A percentile compares a stretch with the other conserved stretches of the same genome.
phyloP scores from a whole-genome alignment of 2,329 filamentous ascomycete species.

The Botrytis fabae region DNA sequence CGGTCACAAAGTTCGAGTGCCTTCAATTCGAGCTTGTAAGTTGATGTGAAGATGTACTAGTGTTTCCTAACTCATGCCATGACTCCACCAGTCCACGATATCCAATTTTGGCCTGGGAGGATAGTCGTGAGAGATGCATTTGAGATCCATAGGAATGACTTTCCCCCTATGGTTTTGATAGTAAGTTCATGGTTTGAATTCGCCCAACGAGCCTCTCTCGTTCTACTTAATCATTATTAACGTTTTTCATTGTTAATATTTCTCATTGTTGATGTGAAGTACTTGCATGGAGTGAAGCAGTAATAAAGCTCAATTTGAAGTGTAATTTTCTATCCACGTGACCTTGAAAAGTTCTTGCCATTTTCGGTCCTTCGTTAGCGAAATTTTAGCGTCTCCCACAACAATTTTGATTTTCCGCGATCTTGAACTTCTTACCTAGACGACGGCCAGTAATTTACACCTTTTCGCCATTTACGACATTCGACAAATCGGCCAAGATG shows the following conservation, averaged over 20 bases:
- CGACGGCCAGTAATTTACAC: slow-evolving; percentile 24
- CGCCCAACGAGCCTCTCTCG: not conserved
- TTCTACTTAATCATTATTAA: not conserved
- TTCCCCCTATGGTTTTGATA: not conserved
- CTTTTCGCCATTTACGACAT: slow-evolving; percentile 25
- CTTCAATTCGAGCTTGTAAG: not conserved
- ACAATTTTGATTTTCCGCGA: slow-evolving; percentile 25
- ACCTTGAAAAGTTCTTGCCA: slow-evolving; percentile 4
- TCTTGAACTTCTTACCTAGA: slow-evolving; percentile 21
- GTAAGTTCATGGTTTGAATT: not conserved
- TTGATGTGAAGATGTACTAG: not conserved
- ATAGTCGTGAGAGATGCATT: not conserved
- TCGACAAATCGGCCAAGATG: slow-evolving; percentile 68
- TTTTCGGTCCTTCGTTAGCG: slow-evolving; percentile 19
- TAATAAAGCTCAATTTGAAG: not conserved
- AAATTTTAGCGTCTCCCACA: slow-evolving; percentile 22
- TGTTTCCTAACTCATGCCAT: not conserved
- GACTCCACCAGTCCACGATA: not conserved
- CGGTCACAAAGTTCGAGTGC: not conserved
- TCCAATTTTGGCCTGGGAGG: not conserved
- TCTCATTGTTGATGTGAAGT: not conserved
- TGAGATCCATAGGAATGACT: not conserved
- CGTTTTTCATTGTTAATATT: not conserved
- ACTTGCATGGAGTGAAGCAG: slow-evolving; percentile 8
- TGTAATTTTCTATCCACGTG: not conserved